These are phyloP conservation scores for Mesotaenium endlicherianum DNA, from an alignment of 139 green algal genomes.

Conservation along the genomic window DNA sequence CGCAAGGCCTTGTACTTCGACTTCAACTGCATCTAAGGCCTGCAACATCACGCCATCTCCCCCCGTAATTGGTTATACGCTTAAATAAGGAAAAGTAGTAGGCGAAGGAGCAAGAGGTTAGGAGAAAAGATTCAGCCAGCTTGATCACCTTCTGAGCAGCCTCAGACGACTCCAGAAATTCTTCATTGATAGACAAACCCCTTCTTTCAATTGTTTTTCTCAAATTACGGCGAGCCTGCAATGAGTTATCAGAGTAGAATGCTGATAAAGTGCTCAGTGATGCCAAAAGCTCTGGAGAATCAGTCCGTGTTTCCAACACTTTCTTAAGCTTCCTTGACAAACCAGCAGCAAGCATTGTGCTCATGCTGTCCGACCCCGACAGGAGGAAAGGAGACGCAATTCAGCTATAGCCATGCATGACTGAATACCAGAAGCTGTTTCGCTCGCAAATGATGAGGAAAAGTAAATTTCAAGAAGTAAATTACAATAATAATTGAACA, in stretches of 20 bases:
- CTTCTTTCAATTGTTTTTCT: constrained; percentile 75
- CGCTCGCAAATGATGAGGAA: too few species aligned
- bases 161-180: constrained; percentile 75
- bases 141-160: constrained; percentile 34
- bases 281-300: constrained; percentile 75
- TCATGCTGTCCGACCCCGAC: too few species aligned
- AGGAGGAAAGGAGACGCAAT: too few species aligned
- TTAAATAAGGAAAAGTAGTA: constrained; percentile 1
- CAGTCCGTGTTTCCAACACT: constrained; percentile 82
- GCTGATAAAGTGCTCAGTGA: constrained; percentile 72
- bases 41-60: constrained; percentile 45
- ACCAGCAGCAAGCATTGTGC: constrained; percentile 62
- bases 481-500: too few species aligned
- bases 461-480: too few species aligned
- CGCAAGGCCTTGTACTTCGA: constrained; percentile 69
- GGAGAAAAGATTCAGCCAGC: not conserved
- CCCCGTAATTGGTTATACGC: too few species aligned
- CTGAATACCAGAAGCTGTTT: too few species aligned
- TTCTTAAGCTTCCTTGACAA: constrained; percentile 84
- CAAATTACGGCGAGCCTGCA: constrained; percentile 51
- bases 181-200: constrained; percentile 68
- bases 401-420: too few species aligned
- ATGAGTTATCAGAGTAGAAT: constrained; percentile 78
- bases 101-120: not conserved
- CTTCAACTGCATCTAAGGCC: constrained; percentile 77